Evolutionary conservation across 148 eudicot genomes (phyloP), one percentile per base, ranked within the genome.

Genomic region (Suaeda aralocaspica): DNA sequence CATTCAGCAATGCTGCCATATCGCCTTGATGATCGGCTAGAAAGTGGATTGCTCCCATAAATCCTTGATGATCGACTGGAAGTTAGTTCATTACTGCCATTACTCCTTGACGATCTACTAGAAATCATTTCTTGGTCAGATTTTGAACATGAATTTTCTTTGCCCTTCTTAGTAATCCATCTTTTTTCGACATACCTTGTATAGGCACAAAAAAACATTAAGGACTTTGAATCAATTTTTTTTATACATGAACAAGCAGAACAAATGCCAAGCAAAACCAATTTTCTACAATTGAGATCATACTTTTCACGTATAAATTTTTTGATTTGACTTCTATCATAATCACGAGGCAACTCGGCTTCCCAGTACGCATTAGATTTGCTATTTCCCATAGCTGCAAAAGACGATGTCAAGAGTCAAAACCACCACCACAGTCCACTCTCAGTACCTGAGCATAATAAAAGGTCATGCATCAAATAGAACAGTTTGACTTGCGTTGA

Each of bases 361-460:
- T 88, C 92, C 89, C 89, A 88, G 62, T 84, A 84, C 18, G 82
- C 79, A 65, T 88, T 88, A n/a, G 92, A 76, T 74, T 75, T 85
- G 34, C 71, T 79, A 77, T 88, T 88, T 52, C 92, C 92, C 78
- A 80, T 80, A 33, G 79, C 92, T 88, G 84, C 60, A 69, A 63
- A 76, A 45, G 48, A 59, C 11, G 16, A n/a, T 6, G 30, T 24
- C 16, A 44, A 45, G 30, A 44, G 3, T 30, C 30, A 36, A 67
- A 25, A 58, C 39, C 28, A 61, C 19, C 49, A 58, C 0, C 51
- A 26, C 39, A 49, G 36, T 53, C 30, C 12, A 12, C 39, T 12
- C 24, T 21, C n/a, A 12, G 19, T 31, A 29, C 10, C n/a, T n/a
- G n/a, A n/a, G n/a, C n/a, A n/a, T n/a, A n/a, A 41, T 52, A 22